Conservation (phyloP, 75 land plant genomes). For the Chamaecyparis obtusa region DNA sequence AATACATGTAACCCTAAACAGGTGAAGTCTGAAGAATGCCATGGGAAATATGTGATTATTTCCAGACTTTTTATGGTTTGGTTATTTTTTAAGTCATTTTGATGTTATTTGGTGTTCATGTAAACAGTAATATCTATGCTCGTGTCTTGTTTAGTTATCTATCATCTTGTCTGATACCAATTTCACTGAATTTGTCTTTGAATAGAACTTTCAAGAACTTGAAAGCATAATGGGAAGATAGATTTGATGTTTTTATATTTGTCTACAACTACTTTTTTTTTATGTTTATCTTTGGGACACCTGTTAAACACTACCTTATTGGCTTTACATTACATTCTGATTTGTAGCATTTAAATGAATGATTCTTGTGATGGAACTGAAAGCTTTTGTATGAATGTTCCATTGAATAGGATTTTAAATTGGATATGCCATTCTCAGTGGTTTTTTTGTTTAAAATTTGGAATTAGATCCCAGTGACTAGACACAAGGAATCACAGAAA, state of each 20-base stretch:
- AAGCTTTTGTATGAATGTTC: too few species aligned
- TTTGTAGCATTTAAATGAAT: neutral
- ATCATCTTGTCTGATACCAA: neutral
- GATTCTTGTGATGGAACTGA: too few species aligned
- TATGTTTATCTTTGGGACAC: neutral
- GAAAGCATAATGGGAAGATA: neutral
- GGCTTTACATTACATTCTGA: neutral
- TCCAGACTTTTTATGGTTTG: too few species aligned
- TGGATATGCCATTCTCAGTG: neutral
- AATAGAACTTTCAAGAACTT: too few species aligned
- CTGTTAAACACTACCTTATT: neutral
- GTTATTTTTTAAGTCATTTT: too few species aligned
- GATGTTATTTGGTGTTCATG: neutral
- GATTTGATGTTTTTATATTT: too few species aligned
- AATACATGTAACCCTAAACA: too few species aligned
- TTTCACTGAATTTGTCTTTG: neutral
- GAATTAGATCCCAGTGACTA: neutral
- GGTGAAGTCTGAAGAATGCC: too few species aligned
- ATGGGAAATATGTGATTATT: too few species aligned
- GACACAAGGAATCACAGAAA: neutral
- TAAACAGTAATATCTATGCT: neutral
- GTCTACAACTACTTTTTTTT: neutral
- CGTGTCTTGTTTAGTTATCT: neutral
- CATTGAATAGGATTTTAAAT: neutral
- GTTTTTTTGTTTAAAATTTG: neutral